Base-by-base conservation (phyloP, 768 basidiomycete genomes). In the Russula compacta region DNA sequence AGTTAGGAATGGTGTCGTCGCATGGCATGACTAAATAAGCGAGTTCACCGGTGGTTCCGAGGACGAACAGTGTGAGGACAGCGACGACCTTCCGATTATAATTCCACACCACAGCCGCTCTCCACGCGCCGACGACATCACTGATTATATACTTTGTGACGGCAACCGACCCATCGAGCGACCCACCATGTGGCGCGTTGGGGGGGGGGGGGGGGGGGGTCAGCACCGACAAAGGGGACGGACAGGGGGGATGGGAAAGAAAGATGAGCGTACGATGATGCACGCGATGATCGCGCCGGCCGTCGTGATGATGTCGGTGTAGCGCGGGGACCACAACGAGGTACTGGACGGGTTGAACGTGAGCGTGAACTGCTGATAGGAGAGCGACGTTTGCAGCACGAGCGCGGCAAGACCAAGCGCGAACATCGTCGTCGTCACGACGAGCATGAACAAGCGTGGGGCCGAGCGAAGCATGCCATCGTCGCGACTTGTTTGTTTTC, bases 71-170 rank as follows among this genome's bases (percentile, higher is more conserved):
- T 8, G 46, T 32, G 21, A 63, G 56, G 39, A 32, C 17, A 6
- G 56, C 39, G 8, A 58, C 24, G 15, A 63, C 35, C 8, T 57
- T 58, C 39, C 56, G 44, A 43, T 63, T 52, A 10, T 63, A 58
- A 17, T 63, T 62, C 61, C 61, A 63, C 32, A 63, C 2, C 21
- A 58, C 56, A 0, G 56, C 56, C 15, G 61, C 61, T 44, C 61
- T 63, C 61, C 61, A 63, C 6, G 61, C 61, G 21, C 46, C 53
- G 21, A 63, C 56, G 3, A 42, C n/a, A 12, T 53, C 33, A 14
- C 46, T 43, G 21, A 63, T 24, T 3, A 63, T 29, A 51, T 53
- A 63, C 61, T 61, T 39, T 2, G 10, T 4, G 6, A 15, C 1
- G 19, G 15, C 10, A 11, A n/a, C 3, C 3, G n/a, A 10, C 38